A percentile compares a stretch with the other conserved stretches of the same genome.
Conservation (phyloP, 2,329 filamentous ascomycete genomes). For the Biscogniauxia mediterranea region DNA sequence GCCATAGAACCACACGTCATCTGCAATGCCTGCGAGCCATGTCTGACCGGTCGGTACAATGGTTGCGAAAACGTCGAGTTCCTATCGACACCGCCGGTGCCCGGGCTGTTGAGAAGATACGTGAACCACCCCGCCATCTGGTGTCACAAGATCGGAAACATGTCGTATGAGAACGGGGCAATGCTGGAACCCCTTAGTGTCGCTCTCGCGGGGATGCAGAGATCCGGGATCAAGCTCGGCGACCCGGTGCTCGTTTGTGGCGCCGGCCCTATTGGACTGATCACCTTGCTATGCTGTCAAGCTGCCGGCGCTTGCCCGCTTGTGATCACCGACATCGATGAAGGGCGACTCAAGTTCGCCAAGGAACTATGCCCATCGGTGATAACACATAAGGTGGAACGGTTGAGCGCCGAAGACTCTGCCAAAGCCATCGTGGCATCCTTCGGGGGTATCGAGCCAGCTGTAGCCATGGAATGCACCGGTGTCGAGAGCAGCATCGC, state of each 20-base stretch:
- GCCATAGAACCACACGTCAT: conserved; percentile 93
- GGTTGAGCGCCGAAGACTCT: conserved; percentile 65
- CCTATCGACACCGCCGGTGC: conserved; percentile 85
- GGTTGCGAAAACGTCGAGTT: conserved; percentile 85
- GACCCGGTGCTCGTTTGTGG: conserved; percentile 89
- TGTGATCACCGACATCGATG: conserved; percentile 92
- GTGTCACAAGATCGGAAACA: conserved; percentile 94
- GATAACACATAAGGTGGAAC: conserved; percentile 75
- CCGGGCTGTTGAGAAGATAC: conserved; percentile 84
- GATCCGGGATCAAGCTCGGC: conserved; percentile 76
- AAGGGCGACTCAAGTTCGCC: conserved; percentile 79
- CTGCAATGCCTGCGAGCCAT: conserved; percentile 87
- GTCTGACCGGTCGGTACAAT: conserved; percentile 90
- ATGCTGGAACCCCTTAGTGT: conserved; percentile 89
- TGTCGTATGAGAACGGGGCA: conserved; percentile 89
- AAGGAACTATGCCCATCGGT: conserved; percentile 78
- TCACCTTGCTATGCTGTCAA: conserved; percentile 78
- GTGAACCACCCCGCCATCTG: conserved; percentile 92
- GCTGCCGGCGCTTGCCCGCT: conserved; percentile 89
- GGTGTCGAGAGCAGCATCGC: conserved; percentile 88
- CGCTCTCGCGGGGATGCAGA: conserved; percentile 82
- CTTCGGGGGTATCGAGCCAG: conserved; percentile 78
- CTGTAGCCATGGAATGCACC: conserved; percentile 86
- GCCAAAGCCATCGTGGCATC: conserved; percentile 66
- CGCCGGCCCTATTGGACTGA: conserved; percentile 89